Base-by-base conservation (phyloP, 2,329 filamentous ascomycete genomes). In the Diplodia mutila region DNA sequence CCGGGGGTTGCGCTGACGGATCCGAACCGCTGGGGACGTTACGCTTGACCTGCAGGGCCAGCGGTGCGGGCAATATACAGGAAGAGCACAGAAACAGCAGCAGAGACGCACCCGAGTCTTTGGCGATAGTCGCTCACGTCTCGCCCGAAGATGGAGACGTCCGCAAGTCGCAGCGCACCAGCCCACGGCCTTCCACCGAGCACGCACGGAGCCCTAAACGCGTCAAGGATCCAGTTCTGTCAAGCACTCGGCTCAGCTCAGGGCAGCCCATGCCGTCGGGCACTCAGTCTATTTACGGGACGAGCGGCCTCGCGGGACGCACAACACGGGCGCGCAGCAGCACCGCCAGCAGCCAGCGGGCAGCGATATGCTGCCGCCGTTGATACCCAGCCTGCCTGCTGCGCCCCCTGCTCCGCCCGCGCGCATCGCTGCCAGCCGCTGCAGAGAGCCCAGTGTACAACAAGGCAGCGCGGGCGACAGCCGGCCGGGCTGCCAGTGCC, bases 21-120 rank as follows among this genome's bases (percentile, higher is more conserved):
- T 63, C 66, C 66, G 53, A 32, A 29, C 53, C 65, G 65, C 42
- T 52, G 63, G 63, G 51, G 63, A 61, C 55, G 66, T 67, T 67
- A 63, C 66, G 37, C 49, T 37, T 49, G 49, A 61, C 55, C 57
- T 67, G 65, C 65, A 67, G 65, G 59, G 66, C 46, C 57, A 51
- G 66, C 52, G 52, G 32, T 55, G 64, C 59, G 59, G 59, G 59
- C 59, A 63, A 63, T 63, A 63, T 63, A 51, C 59, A 51, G 48
- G 39, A 49, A 49, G 27, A 55, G 65, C 49, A 52, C 57, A n/a
- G 34, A 37, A 37, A 37, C 34, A 32, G 34, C 34, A 67, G 55
- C 8, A 65, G 57, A 48, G 42, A 37, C 23, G 55, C 55, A 61
- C 55, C 37, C 55, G 57, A 61, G 57, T 61, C 57, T 48, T 49